These are phyloP conservation scores for Dactylella cylindrospora DNA, from an alignment of 2,329 filamentous ascomycete genomes.

Conservation along the genomic window DNA sequence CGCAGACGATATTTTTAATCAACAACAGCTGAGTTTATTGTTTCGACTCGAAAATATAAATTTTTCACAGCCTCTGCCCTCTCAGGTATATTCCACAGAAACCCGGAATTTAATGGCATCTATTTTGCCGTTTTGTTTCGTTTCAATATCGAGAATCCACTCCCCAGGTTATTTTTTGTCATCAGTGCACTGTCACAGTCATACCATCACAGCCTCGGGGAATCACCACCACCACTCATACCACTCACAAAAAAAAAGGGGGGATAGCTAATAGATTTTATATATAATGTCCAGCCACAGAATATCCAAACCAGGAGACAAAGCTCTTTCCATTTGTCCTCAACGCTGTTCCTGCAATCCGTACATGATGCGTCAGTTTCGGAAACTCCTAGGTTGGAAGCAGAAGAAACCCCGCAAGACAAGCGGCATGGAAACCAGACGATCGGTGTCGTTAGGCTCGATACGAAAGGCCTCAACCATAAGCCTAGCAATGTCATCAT, in stretches of 20 bases:
- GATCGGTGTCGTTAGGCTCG: constrained; percentile 27
- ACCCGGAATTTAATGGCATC: too few relatives aligned
- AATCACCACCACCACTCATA: too few relatives aligned
- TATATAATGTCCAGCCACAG: constrained; percentile 41
- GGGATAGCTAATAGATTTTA: constrained; percentile 29
- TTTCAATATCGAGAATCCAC: too few relatives aligned
- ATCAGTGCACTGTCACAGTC: not conserved
- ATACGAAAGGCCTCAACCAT: constrained; percentile 41
- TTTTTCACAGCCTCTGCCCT: too few relatives aligned
- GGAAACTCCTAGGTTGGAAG: constrained; percentile 43
- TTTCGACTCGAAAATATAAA: too few relatives aligned
- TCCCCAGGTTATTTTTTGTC: too few relatives aligned
- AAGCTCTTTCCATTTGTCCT: constrained; percentile 4
- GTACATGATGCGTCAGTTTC: constrained; percentile 43
- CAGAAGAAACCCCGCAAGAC: constrained; percentile 44
- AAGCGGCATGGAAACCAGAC: constrained; percentile 15
- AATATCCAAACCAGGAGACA: constrained; percentile 40
- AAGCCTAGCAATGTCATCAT: constrained; percentile 39
- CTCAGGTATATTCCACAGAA: too few relatives aligned
- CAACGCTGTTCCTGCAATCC: constrained; percentile 42
- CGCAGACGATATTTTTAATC: too few relatives aligned
- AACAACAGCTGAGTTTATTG: too few relatives aligned
- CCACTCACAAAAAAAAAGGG: not conserved
- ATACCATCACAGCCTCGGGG: too few relatives aligned
- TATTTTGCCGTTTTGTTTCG: too few relatives aligned